Evolutionary conservation across 768 basidiomycete species (phyloP), one percentile per base, ranked within the genome.

Genomic region (Rhizopogon sp.): DNA sequence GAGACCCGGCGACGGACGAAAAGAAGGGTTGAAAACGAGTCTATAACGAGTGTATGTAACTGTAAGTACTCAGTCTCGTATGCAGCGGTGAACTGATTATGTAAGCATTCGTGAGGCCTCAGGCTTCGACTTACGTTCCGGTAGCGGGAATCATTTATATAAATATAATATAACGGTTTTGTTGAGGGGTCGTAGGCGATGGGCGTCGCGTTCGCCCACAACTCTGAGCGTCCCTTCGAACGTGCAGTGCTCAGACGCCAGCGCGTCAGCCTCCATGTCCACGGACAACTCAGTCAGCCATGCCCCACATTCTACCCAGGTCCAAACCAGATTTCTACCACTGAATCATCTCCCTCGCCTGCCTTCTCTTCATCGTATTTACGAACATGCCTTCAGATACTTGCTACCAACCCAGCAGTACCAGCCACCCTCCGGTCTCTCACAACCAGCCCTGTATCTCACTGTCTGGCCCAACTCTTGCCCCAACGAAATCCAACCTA

Each of bases 391-490:
- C 31, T 22, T 51, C 8, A 10, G 42, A 46, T 8, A 52, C 62
- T 9, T 63, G 55, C 39, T 65, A 56, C 14, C 28, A 54, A 3
- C 64, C 55, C 16, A 53, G 52, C 7, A 47, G 60, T 45, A 22
- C 33, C 20, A 57, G 60, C 20, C 52, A 39, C 25, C 57, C 50
- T 43, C 31, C 35, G 2, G 57, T 62, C 17, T 56, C 56, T 39
- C 51, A 55, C 13, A 49, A 59, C 43, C 59, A 55, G 43, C n/a
- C 68, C 13, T 59, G 54, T 7, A 54, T 61, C 28, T 68, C 65
- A 4, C 31, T 66, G 14, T 55, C 66, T 25, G 66, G 61, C 17
- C 59, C 66, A 37, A 58, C 64, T 35, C 60, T 66, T 52, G 54
- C 59, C 50, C 58, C 58, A 22, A 56, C 60, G 41, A 60, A 66